Evolutionary conservation across 2,329 filamentous ascomycete species (phyloP).

Genomic region (Penicillium sp.): DNA sequence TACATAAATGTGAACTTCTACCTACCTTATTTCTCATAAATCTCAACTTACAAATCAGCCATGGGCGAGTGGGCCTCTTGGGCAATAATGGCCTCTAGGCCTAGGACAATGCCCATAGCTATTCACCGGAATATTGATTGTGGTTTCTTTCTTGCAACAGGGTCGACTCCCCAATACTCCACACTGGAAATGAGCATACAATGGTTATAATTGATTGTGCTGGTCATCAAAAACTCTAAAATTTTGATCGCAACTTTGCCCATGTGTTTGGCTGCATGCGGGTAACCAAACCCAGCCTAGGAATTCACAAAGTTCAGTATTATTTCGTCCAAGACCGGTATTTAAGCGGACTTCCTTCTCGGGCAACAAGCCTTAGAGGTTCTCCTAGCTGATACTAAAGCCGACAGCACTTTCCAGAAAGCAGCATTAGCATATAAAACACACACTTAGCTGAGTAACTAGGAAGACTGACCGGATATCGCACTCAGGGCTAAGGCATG

Average conservation of each 20-base stretch:
- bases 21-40: background rate
- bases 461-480: background rate
- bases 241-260: slow-evolving; percentile 11
- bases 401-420: slow-evolving; percentile 1
- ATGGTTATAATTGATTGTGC: background rate
- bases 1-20: background rate
- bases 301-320: slow-evolving; percentile 7
- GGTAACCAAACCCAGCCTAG: slow-evolving; percentile 6
- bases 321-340: background rate
- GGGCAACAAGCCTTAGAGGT: background rate
- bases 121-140: background rate
- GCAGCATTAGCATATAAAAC: background rate
- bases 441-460: background rate
- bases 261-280: slow-evolving; percentile 8
- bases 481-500: background rate
- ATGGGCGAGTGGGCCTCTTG: background rate
- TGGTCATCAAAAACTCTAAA: background rate
- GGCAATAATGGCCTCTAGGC: background rate
- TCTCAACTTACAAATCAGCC: background rate
- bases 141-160: no score
- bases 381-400: background rate
- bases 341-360: slow-evolving; percentile 1
- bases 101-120: background rate
- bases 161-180: background rate
- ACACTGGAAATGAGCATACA: background rate